These are phyloP conservation scores for Cutaneotrichosporon sp. DNA, from an alignment of 1,284 basidiomycete genomes.

Conservation along the genomic window DNA sequence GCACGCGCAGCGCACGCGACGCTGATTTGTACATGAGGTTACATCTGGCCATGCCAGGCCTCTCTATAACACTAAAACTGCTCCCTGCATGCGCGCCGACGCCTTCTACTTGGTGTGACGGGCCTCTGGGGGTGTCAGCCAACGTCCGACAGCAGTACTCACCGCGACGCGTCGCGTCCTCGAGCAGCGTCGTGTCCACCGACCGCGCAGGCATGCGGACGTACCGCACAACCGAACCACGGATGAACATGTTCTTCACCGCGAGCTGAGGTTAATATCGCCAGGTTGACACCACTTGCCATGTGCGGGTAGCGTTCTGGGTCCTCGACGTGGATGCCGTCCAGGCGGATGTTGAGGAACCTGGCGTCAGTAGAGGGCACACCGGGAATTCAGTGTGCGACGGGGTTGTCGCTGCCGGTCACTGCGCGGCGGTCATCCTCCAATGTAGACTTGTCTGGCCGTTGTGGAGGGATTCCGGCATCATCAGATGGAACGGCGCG, in stretches of 20 bases:
- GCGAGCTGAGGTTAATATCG: conserved; percentile 65
- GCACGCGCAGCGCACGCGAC: too few relatives aligned
- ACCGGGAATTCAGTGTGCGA: not conserved
- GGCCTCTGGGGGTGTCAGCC: conserved; percentile 7
- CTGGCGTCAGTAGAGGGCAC: conserved; percentile 52
- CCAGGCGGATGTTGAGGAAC: conserved; percentile 95
- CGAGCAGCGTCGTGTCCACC: conserved; percentile 91
- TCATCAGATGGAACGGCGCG: not conserved
- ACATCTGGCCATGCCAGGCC: not conserved
- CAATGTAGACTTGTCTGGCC: too few relatives aligned
- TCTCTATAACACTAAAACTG: not conserved
- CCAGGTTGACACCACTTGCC: conserved; percentile 54
- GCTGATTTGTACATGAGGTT: not conserved
- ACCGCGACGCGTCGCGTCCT: conserved; percentile 97
- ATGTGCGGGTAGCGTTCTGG: conserved; percentile 94
- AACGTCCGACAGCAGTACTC: too few relatives aligned
- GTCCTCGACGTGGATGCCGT: conserved; percentile 88
- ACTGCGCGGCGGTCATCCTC: too few relatives aligned
- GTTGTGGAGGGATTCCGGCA: not conserved
- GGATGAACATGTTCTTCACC: conserved; percentile 97
- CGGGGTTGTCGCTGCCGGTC: not conserved
- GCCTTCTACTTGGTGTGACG: conserved; percentile 9
- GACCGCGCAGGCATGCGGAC: conserved; percentile 88
- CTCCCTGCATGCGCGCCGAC: not conserved
- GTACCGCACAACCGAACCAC: conserved; percentile 96